Conservation (phyloP, 305 asterid species). For the Lippia alba region DNA sequence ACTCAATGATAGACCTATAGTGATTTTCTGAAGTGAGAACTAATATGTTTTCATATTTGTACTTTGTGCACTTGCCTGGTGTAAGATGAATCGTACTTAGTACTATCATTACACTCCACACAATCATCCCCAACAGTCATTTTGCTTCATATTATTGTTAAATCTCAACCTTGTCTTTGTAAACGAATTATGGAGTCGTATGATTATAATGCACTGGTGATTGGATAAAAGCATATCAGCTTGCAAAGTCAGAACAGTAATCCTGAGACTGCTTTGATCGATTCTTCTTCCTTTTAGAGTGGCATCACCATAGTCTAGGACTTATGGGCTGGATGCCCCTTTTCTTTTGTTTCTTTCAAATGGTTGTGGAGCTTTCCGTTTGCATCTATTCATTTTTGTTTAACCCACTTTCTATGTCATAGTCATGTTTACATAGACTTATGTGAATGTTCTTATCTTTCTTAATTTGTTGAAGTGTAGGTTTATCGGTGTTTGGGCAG, state of each 20-base stretch:
- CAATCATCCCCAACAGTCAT: constrained; percentile 26
- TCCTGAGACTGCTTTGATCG: not conserved
- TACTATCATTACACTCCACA: too few species aligned
- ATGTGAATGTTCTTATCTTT: constrained; percentile 10
- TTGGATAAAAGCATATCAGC: not conserved
- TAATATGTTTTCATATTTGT: too few species aligned
- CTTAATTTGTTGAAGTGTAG: constrained; percentile 42
- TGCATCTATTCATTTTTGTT: constrained; percentile 7
- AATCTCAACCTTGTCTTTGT: too few species aligned
- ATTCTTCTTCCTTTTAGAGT: not conserved
- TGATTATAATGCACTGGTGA: too few species aligned
- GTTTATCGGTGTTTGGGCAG: constrained; percentile 84
- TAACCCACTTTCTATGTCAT: not conserved
- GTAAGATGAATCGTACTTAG: too few species aligned
- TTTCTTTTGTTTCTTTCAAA: too few species aligned
- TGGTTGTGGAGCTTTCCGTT: too few species aligned
- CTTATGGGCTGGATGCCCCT: not conserved
- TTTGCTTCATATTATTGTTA: too few species aligned
- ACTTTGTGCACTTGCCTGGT: constrained; percentile 77
- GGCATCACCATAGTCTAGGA: not conserved
- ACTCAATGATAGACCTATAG: too few species aligned
- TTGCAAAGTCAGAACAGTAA: not conserved
- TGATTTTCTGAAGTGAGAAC: too few species aligned
- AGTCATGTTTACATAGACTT: not conserved
- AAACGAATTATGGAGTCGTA: too few species aligned